These are phyloP conservation scores for Astragalus membranaceus DNA, from an alignment of 306 rosid species.

Conservation along the genomic window DNA sequence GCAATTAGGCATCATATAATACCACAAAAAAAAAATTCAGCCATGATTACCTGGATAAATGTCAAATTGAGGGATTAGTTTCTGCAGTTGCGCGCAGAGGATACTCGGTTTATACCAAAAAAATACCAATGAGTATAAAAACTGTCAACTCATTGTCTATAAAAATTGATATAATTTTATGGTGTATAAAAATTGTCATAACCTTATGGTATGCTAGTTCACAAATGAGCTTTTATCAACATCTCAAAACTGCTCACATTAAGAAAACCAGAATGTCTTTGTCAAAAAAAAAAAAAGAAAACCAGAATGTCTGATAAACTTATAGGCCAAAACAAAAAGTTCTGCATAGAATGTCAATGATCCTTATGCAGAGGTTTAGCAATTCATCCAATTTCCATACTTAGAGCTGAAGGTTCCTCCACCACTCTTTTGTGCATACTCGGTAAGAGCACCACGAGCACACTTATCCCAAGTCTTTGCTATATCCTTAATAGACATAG, in stretches of 20 bases:
- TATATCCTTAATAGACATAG: conserved; percentile 72
- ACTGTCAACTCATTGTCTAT: too few species aligned
- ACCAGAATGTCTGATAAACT: background rate
- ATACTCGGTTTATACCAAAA: too few species aligned
- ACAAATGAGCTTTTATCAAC: background rate
- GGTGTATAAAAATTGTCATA: background rate
- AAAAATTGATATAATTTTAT: background rate
- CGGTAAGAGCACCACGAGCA: conserved; percentile 64
- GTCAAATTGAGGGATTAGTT: too few species aligned
- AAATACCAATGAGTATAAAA: too few species aligned
- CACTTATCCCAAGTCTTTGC: conserved; percentile 82
- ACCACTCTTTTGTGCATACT: conserved; percentile 79
- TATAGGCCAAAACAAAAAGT: background rate
- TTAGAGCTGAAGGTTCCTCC: conserved; percentile 94
- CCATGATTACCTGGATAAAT: background rate
- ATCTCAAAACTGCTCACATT: background rate
- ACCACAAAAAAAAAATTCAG: background rate
- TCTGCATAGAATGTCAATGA: background rate
- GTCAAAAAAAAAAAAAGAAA: too few species aligned
- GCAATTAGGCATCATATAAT: background rate
- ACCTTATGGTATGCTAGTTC: background rate
- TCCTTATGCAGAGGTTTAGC: conserved; percentile 43
- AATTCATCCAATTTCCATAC: conserved; percentile 79
- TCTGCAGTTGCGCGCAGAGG: too few species aligned
- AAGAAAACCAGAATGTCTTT: background rate